phyloP scores from a whole-genome alignment of 225 moss, liverwort and hornwort species.

The Sphagnum tenellum region DNA sequence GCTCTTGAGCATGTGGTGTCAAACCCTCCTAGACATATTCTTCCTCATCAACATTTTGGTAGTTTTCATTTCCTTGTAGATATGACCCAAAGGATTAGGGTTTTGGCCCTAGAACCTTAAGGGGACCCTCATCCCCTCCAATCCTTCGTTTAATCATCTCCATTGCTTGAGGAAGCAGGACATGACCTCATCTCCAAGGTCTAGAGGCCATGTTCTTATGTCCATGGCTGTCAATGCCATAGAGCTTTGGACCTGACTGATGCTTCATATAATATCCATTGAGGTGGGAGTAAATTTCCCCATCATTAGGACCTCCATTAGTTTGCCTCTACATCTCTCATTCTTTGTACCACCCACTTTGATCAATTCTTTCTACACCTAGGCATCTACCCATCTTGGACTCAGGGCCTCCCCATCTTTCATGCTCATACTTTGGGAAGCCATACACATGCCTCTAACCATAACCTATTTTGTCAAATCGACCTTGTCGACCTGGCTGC shows the following conservation, averaged over 20 bases:
- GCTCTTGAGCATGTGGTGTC: conserved; percentile 51
- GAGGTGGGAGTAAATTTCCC: conserved; percentile 31
- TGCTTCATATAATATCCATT: conserved; percentile 74
- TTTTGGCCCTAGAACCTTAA: background rate
- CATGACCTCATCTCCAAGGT: conserved; percentile 54
- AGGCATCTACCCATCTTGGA: conserved; percentile 27
- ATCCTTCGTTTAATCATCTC: conserved; percentile 31
- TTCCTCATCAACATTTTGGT: conserved; percentile 84
- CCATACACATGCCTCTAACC: conserved; percentile 34
- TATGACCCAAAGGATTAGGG: too few species aligned
- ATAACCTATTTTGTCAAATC: conserved; percentile 48
- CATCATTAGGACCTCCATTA: conserved; percentile 41
- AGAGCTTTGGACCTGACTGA: conserved; percentile 30
- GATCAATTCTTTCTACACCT: conserved; percentile 43
- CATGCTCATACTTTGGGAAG: conserved; percentile 43
- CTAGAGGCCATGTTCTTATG: conserved; percentile 60
- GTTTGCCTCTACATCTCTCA: conserved; percentile 31
- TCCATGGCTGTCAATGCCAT: conserved; percentile 61
- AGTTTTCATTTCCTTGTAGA: too few species aligned
- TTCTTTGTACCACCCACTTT: conserved; percentile 64
- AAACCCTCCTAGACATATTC: conserved; percentile 93
- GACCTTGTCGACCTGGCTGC: conserved; percentile 41
- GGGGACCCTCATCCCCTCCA: conserved; percentile 27
- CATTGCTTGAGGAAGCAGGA: conserved; percentile 33
- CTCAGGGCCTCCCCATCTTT: conserved; percentile 33